A percentile compares a stretch with the other conserved stretches of the same genome.
Evolutionary conservation across 139 green algal species (phyloP).

Genomic region (Spirogloea muscicola): DNA sequence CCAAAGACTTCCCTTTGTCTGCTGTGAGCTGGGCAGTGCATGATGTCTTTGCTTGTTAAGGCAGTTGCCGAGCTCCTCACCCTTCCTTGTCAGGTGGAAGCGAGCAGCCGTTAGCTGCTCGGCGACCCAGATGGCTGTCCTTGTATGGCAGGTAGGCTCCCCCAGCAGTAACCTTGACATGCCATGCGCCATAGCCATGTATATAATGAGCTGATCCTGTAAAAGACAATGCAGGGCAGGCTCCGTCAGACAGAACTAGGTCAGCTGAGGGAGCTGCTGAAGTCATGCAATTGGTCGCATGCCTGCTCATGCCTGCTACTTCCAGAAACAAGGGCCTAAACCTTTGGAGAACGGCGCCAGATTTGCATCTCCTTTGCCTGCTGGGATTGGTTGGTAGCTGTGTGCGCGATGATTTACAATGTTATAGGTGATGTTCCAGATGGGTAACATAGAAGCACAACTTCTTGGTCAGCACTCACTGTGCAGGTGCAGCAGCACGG

Average conservation of each 20-base stretch:
- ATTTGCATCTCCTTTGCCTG: too few relatives aligned
- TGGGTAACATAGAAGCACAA: background rate
- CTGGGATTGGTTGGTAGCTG: background rate
- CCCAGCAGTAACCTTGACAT: conserved; percentile 54
- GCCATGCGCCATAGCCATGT: conserved; percentile 72
- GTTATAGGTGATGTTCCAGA: background rate
- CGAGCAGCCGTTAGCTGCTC: conserved; percentile 46
- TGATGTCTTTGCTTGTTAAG: too few relatives aligned
- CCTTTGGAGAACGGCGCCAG: too few relatives aligned
- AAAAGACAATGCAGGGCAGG: conserved; percentile 25
- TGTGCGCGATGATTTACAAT: background rate
- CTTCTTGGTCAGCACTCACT: background rate
- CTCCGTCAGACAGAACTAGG: background rate
- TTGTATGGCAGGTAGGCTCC: conserved; percentile 72
- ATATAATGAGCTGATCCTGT: conserved; percentile 81
- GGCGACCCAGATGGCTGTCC: conserved; percentile 70
- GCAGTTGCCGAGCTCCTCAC: too few relatives aligned
- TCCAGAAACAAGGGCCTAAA: too few relatives aligned
- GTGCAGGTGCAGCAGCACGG: background rate
- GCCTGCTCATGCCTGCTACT: too few relatives aligned
- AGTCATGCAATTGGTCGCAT: too few relatives aligned
- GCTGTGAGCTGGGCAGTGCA: too few relatives aligned
- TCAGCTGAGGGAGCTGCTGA: background rate
- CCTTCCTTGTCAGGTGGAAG: conserved; percentile 3
- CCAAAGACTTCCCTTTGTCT: too few relatives aligned